A percentile compares a stretch with the other conserved stretches of the same genome.
phyloP scores from a whole-genome alignment of 345 rosid species.

The Luvunga scandens region DNA sequence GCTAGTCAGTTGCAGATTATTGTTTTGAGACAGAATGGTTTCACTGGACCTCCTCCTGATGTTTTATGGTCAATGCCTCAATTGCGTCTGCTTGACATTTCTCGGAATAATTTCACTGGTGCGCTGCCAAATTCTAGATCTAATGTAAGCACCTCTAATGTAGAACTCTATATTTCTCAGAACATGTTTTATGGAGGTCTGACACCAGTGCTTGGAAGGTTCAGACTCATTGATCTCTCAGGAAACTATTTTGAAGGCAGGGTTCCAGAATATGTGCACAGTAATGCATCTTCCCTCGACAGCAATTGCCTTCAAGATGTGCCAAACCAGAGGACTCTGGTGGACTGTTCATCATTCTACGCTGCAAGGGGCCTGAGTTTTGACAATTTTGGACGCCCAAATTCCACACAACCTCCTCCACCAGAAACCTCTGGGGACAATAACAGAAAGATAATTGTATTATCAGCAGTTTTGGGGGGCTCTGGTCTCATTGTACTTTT shows the following conservation, averaged over 20 bases:
- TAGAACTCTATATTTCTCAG: constrained; percentile 57
- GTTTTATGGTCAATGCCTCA: constrained; percentile 58
- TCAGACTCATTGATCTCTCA: constrained; percentile 48
- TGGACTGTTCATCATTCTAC: constrained; percentile 66
- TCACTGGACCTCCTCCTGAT: constrained; percentile 55
- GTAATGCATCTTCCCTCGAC: constrained; percentile 45
- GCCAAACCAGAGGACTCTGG: constrained; percentile 52
- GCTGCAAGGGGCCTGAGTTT: constrained; percentile 55
- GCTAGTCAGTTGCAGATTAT: constrained; percentile 58
- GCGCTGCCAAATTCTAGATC: constrained; percentile 42
- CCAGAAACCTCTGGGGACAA: constrained; percentile 37
- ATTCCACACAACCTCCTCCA: constrained; percentile 42
- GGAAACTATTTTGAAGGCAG: constrained; percentile 80
- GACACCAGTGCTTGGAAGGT: constrained; percentile 46
- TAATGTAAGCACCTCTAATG: constrained; percentile 32
- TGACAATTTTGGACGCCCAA: constrained; percentile 79
- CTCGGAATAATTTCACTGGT: constrained; percentile 80
- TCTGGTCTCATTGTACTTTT: constrained; percentile 44
- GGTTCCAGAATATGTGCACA: constrained; percentile 56
- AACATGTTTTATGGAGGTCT: constrained; percentile 78
- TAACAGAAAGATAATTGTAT: constrained; percentile 43
- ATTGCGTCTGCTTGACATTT: constrained; percentile 59
- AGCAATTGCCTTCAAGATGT: constrained; percentile 71
- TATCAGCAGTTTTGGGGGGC: constrained; percentile 69
- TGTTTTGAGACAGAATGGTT: constrained; percentile 48